Evolutionary conservation across 2,329 filamentous ascomycete species (phyloP), one percentile per base, ranked within the genome.

Genomic region (Myriosclerotinia curreyana): DNA sequence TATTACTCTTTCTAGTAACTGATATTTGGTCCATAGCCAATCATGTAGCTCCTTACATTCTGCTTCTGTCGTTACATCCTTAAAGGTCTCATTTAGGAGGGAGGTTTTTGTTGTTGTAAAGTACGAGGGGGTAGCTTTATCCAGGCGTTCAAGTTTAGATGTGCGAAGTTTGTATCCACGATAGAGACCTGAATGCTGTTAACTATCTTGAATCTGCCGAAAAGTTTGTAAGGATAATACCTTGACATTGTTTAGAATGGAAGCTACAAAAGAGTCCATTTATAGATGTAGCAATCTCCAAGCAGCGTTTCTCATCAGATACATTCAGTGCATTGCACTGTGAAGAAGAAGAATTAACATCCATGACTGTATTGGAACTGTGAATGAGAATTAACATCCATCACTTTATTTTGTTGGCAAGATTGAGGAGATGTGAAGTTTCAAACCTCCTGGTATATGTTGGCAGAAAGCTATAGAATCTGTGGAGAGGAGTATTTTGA

Each of bases 111-210:
- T 69, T 14, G 69, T 67, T 20, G 71, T 71, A 12, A 81, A 72
- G 65, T 77, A 80, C 22, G 68, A 31, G n/a, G 79, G 79, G 3
- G 71, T 74, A 40, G 72, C 66, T 14, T 70, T 70, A 3, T 74
- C 66, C 20, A 79, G 68, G 5, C 65, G 64, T 62, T 82, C 79
- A 5, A 82, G 75, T 54, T 75, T 73, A 11, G 75, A 74, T 69
- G 81, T 81, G 50, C 79, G 78, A 49, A 72, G 75, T 67, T 82
- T 82, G 71, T 82, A 82, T 11, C 80, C 80, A 59, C 76, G 75
- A 69, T 82, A 82, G 5, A 82, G 73, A 67, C 77, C 67, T 68
- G 6, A 48, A 17, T 5, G 8, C 22, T 38, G 36, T 61, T 44
- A 51, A 40, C 15, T 50, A 6, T n/a, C 9, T 28, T 50, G 11